A percentile compares a stretch with the other conserved stretches of the same genome.
Conservation (phyloP, 1,284 basidiomycete species). For the Malassezia arunalokei region DNA sequence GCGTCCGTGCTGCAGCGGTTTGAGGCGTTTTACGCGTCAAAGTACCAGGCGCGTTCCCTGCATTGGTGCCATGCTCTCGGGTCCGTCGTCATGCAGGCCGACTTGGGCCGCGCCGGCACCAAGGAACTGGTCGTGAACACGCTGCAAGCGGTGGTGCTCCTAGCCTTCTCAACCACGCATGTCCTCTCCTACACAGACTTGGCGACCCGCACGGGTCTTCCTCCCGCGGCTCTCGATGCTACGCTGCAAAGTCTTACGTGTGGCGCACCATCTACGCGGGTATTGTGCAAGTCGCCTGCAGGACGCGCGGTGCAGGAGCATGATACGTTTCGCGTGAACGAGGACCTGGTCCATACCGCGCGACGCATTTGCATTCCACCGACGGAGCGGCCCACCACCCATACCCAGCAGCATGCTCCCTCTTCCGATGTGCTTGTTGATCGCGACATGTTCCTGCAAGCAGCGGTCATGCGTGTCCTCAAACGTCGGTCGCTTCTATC, state of each 20-base stretch:
- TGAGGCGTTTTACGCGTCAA: slow-evolving; percentile 32
- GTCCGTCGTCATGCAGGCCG: slow-evolving; percentile 26
- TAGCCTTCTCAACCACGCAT: slow-evolving; percentile 71
- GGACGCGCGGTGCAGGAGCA: slow-evolving; percentile 66
- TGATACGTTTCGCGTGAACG: slow-evolving; percentile 72
- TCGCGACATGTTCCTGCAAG: slow-evolving; percentile 72
- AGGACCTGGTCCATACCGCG: slow-evolving; percentile 43
- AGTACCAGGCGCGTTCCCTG: slow-evolving; percentile 36
- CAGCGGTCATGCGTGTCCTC: slow-evolving; percentile 57
- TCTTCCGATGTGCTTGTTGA: slow-evolving; percentile 78
- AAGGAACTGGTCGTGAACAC: slow-evolving; percentile 85
- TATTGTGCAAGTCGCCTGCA: slow-evolving; percentile 66
- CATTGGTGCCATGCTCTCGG: slow-evolving; percentile 44
- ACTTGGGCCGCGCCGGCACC: slow-evolving; percentile 51
- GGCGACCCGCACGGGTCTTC: slow-evolving; percentile 54
- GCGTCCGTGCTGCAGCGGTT: slow-evolving; percentile 20
- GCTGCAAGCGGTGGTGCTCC: slow-evolving; percentile 71
- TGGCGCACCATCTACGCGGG: slow-evolving; percentile 63
- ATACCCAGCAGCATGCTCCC: slow-evolving; percentile 52
- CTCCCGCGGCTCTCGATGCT: slow-evolving; percentile 56
- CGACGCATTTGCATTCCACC: slow-evolving; percentile 57
- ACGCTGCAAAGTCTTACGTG: slow-evolving; percentile 84
- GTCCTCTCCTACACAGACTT: slow-evolving; percentile 56
- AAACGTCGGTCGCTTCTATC: slow-evolving; percentile 41
- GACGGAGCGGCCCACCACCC: neutral